Evolutionary conservation across 2,329 filamentous ascomycete genomes (phyloP).

Genomic region (Microdochium bolleyi): DNA sequence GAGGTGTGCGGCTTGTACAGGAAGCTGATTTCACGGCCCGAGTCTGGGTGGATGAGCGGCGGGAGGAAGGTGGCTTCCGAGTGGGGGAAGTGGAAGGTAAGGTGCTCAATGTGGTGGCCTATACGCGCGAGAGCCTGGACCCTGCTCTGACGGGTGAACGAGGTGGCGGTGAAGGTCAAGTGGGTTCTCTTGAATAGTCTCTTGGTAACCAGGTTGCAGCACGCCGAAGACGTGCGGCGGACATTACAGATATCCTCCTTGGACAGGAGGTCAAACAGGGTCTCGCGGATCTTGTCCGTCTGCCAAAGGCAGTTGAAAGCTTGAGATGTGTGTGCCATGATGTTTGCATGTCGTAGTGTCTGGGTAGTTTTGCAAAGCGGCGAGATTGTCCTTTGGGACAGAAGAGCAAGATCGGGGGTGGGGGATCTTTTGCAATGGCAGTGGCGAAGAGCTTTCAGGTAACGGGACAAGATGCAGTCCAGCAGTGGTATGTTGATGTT

Average conservation of each 20-base stretch:
- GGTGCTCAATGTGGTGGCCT: constrained; percentile 68
- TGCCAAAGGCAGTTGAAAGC: constrained; percentile 49
- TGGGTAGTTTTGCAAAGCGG: not conserved
- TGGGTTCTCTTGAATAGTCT: constrained; percentile 61
- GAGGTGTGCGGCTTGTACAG: constrained; percentile 72
- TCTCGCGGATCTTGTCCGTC: constrained; percentile 39
- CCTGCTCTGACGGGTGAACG: constrained; percentile 67
- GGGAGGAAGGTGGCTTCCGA: constrained; percentile 72
- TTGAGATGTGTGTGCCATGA: constrained; percentile 42
- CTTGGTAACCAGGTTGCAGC: constrained; percentile 61
- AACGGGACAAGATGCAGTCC: too few species aligned
- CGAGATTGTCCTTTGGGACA: not conserved
- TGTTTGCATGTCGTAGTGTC: constrained; percentile 36
- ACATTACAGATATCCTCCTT: constrained; percentile 48
- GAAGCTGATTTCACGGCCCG: constrained; percentile 71
- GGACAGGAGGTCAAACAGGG: constrained; percentile 39
- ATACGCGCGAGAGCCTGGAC: constrained; percentile 70
- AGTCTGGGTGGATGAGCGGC: constrained; percentile 71
- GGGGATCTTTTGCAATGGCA: not conserved
- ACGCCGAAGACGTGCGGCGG: constrained; percentile 61
- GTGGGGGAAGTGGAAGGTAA: constrained; percentile 73
- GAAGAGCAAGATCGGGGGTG: not conserved
- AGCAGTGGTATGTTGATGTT: too few species aligned
- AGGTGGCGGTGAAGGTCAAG: constrained; percentile 63
- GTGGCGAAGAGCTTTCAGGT: not conserved